Evolutionary conservation across 164 flowering plant genomes (phyloP).

Genomic region (Vitis vinifera): ASM3070453v1 NC_081816.1:5190501-5191000

Average conservation of each 20-base stretch:
- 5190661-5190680: too few relatives aligned
- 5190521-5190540: too few relatives aligned
- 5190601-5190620: too few relatives aligned
- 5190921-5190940: conserved; percentile 77
- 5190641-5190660: not conserved
- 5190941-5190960: not conserved
- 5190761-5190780: conserved; percentile 37
- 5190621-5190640: too few relatives aligned
- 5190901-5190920: conserved; percentile 48
- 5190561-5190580: too few relatives aligned
- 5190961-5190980: not conserved
- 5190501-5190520: too few relatives aligned
- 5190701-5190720: conserved; percentile 36
- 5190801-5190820: not conserved
- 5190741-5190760: conserved; percentile 46
- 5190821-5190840: not conserved
- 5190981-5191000: not conserved
- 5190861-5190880: conserved; percentile 2
- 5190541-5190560: too few relatives aligned
- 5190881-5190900: conserved; percentile 63
- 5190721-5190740: conserved; percentile 41
- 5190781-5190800: conserved; percentile 39
- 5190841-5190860: not conserved
- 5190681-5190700: conserved; percentile 35
- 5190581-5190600: too few relatives aligned